phyloP scores from a whole-genome alignment of 441 rosid species.

The Macaranga tanarius region DNA sequence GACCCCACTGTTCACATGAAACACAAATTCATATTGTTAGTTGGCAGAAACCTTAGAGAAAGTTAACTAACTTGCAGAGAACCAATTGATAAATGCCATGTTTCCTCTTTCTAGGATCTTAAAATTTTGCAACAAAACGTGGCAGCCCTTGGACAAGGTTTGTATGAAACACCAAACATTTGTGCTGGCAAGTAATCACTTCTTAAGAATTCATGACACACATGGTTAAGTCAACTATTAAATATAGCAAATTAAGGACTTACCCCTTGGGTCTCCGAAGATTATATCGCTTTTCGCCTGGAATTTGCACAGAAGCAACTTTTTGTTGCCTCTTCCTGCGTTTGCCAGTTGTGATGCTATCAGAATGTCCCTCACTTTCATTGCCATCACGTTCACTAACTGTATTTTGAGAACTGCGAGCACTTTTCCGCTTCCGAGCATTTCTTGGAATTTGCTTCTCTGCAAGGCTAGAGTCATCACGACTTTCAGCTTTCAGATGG shows the following conservation, averaged over 20 bases:
- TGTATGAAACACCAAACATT: too few species aligned
- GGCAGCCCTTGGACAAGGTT: not conserved
- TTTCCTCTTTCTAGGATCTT: not conserved
- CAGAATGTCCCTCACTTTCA: constrained; percentile 73
- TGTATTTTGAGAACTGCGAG: constrained; percentile 48
- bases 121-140: not conserved
- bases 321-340: constrained; percentile 67
- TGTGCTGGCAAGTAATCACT: too few species aligned
- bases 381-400: constrained; percentile 57
- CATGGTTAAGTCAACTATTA: not conserved
- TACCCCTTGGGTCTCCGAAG: constrained; percentile 71
- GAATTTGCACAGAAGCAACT: constrained; percentile 40
- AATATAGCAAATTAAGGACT: constrained; percentile 18
- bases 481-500: constrained; percentile 46
- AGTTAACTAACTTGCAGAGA: not conserved
- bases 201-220: too few species aligned
- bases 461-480: constrained; percentile 53
- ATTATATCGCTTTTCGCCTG: constrained; percentile 59
- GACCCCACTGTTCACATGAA: constrained; percentile 41
- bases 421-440: constrained; percentile 62
- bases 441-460: constrained; percentile 49
- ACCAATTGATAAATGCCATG: not conserved
- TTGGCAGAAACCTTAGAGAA: not conserved
- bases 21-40: constrained; percentile 17
- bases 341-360: constrained; percentile 57